Percentiles rank a stretch among this genome's conserved stretches.
These are phyloP conservation scores for Lipomyces lipofer DNA, from an alignment of 805 yeast species.

Conservation along the genomic window DNA sequence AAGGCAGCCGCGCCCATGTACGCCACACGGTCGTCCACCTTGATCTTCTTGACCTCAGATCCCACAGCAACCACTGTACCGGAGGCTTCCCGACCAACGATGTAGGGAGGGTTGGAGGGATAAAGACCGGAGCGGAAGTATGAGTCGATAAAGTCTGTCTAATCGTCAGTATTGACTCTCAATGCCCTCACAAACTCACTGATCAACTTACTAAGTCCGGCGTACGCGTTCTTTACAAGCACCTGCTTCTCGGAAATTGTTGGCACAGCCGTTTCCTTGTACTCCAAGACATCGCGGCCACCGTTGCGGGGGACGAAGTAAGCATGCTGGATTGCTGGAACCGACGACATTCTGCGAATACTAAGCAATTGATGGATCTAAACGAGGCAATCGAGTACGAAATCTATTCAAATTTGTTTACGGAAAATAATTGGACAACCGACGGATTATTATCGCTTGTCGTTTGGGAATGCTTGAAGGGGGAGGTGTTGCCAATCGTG, in stretches of 20 bases:
- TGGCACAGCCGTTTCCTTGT: slow-evolving; percentile 60
- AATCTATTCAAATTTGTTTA: no score
- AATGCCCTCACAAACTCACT: not conserved
- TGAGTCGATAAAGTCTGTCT: slow-evolving; percentile 48
- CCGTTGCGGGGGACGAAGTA: slow-evolving; percentile 18
- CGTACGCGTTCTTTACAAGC: slow-evolving; percentile 67
- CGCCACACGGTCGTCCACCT: slow-evolving; percentile 71
- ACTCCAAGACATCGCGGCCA: slow-evolving; percentile 26
- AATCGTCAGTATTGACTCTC: no score
- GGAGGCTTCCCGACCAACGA: slow-evolving; percentile 60
- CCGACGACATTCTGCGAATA: slow-evolving; percentile 7
- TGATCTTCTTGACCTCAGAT: slow-evolving; percentile 50
- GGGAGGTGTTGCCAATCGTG: no score
- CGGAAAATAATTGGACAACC: no score
- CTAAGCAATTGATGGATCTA: not conserved
- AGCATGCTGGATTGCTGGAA: slow-evolving; percentile 21
- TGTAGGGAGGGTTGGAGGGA: slow-evolving; percentile 58
- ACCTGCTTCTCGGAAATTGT: slow-evolving; percentile 55
- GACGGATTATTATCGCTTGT: no score
- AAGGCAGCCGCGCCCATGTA: slow-evolving; percentile 57
- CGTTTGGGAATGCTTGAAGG: no score
- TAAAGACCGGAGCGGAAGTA: slow-evolving; percentile 82
- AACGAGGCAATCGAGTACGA: no score
- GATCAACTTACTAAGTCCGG: slow-evolving; percentile 54
- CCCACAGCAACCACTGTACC: slow-evolving; percentile 73